Percentiles rank a stretch among this genome's conserved stretches.
These are phyloP conservation scores for Gonapodya sp. DNA, from an alignment of 192 early-diverging fungal species.

Conservation along the genomic window DNA sequence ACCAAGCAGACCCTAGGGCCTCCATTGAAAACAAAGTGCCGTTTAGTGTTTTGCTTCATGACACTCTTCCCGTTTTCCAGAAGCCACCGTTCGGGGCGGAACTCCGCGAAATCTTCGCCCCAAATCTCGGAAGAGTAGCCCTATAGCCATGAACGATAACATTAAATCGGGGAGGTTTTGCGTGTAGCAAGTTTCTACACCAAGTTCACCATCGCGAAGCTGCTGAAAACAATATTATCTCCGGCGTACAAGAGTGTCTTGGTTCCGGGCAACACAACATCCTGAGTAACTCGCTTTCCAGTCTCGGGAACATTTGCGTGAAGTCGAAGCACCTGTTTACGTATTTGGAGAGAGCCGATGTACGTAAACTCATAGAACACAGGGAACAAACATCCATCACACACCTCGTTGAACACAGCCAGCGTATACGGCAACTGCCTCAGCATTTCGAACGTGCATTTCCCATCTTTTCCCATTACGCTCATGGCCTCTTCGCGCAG, in stretches of 20 bases:
- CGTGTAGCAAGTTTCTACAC: no score
- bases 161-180: no score
- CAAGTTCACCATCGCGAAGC: conserved; percentile 10
- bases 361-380: background rate
- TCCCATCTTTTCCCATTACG: conserved; percentile 1
- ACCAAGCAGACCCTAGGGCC: background rate
- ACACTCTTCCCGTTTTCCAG: background rate
- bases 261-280: conserved; percentile 46
- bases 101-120: conserved; percentile 51
- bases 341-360: background rate
- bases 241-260: conserved; percentile 42
- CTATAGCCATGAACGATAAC: no score
- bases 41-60: conserved; percentile 7
- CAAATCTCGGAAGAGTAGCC: conserved; percentile 29
- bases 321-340: conserved; percentile 32
- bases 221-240: conserved; percentile 32
- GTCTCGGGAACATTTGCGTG: conserved; percentile 56
- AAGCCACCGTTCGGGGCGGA: conserved; percentile 57
- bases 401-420: conserved; percentile 42
- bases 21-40: conserved; percentile 2
- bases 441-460: conserved; percentile 20
- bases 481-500: conserved; percentile 21
- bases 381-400: background rate
- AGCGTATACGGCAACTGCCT: conserved; percentile 36
- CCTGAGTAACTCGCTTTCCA: conserved; percentile 38